A percentile compares a stretch with the other conserved stretches of the same genome.
phyloP scores from a whole-genome alignment of 108 stramenopile genomes.

The Cyclotella baltica region DNA sequence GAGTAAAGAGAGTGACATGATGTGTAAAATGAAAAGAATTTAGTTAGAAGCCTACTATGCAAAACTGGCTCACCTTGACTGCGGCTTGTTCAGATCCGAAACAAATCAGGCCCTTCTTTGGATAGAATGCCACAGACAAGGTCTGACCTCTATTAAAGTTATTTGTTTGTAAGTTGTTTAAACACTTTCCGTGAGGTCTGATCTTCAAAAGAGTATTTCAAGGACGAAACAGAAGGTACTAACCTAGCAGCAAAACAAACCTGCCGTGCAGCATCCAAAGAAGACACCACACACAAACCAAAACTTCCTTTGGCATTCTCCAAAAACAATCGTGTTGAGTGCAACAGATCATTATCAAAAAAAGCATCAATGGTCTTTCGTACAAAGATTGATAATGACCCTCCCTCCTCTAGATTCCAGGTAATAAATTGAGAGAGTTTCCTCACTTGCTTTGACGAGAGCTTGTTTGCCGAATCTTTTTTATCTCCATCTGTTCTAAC shows the following conservation, averaged over 20 bases:
- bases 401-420: conserved; percentile 28
- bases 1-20: neutral
- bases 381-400: conserved; percentile 32
- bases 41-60: neutral
- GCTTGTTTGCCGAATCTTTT: neutral
- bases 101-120: conserved; percentile 76
- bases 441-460: neutral
- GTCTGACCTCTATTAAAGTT: conserved; percentile 66
- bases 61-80: conserved; percentile 58
- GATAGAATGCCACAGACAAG: conserved; percentile 83
- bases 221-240: too few relatives aligned
- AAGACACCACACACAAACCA: conserved; percentile 69
- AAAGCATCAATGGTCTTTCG: conserved; percentile 69
- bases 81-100: conserved; percentile 88
- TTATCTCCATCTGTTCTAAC: neutral
- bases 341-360: conserved; percentile 82
- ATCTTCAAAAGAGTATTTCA: too few relatives aligned
- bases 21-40: neutral
- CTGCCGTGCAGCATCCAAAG: conserved; percentile 78
- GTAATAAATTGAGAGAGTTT: conserved; percentile 39
- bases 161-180: too few relatives aligned
- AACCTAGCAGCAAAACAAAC: conserved; percentile 73
- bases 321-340: conserved; percentile 68
- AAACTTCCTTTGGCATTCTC: conserved; percentile 81
- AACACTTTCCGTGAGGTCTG: too few relatives aligned